phyloP scores from a whole-genome alignment of 179 eudicot species.

The Silene coronaria region DNA sequence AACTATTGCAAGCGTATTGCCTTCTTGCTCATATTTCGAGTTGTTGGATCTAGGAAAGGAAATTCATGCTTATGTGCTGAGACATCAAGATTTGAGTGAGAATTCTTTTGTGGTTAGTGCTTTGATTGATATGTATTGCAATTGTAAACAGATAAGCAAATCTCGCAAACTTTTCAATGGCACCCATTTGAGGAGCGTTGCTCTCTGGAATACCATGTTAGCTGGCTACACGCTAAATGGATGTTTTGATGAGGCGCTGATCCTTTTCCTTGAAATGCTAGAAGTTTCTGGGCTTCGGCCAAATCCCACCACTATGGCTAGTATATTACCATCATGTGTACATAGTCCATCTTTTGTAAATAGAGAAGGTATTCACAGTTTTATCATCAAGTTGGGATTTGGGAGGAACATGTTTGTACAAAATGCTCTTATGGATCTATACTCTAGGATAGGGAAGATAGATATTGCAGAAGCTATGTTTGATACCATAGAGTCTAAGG shows the following conservation, averaged over 20 bases:
- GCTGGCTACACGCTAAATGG: slow-evolving; percentile 43
- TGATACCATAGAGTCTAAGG: slow-evolving; percentile 32
- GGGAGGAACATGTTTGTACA: slow-evolving; percentile 27
- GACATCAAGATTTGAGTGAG: slow-evolving; percentile 25
- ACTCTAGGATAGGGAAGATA: slow-evolving; percentile 38
- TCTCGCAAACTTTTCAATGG: slow-evolving; percentile 24
- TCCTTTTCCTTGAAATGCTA: slow-evolving; percentile 37
- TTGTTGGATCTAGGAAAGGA: slow-evolving; percentile 38
- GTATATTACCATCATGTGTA: slow-evolving; percentile 42
- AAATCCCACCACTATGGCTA: slow-evolving; percentile 39
- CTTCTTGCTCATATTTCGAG: slow-evolving; percentile 55
- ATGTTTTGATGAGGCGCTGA: slow-evolving; percentile 33
- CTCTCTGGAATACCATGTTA: slow-evolving; percentile 46
- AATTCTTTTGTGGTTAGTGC: slow-evolving; percentile 41
- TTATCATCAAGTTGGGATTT: slow-evolving; percentile 37
- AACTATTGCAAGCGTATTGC: slow-evolving; percentile 50
- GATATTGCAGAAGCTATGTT: slow-evolving; percentile 33
- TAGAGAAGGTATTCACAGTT: slow-evolving; percentile 37
- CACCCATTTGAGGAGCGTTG: slow-evolving; percentile 15
- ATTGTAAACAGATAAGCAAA: slow-evolving; percentile 32
- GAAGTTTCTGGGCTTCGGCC: slow-evolving; percentile 28
- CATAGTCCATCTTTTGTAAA: slow-evolving; percentile 31
- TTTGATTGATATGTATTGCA: slow-evolving; percentile 46
- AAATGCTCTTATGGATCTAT: slow-evolving; percentile 46
- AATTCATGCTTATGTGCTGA: slow-evolving; percentile 38